A percentile compares a stretch with the other conserved stretches of the same genome.
These are phyloP conservation scores for Neurospora sp. DNA, from an alignment of 495 filamentous ascomycete species.

Conservation along the genomic window DNA sequence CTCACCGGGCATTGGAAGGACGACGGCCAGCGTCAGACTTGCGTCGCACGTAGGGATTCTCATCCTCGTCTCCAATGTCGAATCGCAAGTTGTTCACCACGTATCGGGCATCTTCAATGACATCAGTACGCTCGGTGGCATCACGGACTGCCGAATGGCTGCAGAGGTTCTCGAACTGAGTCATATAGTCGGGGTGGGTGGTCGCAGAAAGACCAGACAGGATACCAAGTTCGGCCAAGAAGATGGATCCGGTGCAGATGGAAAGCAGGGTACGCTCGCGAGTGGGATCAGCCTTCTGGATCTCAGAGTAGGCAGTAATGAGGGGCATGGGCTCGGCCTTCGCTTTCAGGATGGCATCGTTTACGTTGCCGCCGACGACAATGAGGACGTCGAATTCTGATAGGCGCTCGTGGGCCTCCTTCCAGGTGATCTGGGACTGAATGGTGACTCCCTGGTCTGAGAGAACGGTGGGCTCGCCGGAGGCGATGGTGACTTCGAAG, in stretches of 20 bases:
- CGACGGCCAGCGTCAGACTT: constrained; percentile 51
- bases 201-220: constrained; percentile 64
- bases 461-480: constrained; percentile 42
- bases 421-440: constrained; percentile 57
- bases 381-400: constrained; percentile 63
- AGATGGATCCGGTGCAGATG: constrained; percentile 63
- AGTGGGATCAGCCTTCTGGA: constrained; percentile 55
- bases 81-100: constrained; percentile 74
- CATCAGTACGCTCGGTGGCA: constrained; percentile 53
- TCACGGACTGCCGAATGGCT: constrained; percentile 50
- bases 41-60: constrained; percentile 63
- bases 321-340: constrained; percentile 51
- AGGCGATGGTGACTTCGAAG: constrained; percentile 61
- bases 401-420: constrained; percentile 54
- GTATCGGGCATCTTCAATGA: constrained; percentile 65
- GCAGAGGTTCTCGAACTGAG: constrained; percentile 58
- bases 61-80: constrained; percentile 61
- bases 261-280: constrained; percentile 66
- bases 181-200: constrained; percentile 54
- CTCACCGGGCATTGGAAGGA: constrained; percentile 51
- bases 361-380: constrained; percentile 50
- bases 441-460: constrained; percentile 68
- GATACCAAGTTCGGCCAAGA: constrained; percentile 63
- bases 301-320: constrained; percentile 55
- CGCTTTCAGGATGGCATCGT: constrained; percentile 42